Conservation (phyloP, 371 early-diverging fungal genomes). For the Apophysomyces variabilis region DNA sequence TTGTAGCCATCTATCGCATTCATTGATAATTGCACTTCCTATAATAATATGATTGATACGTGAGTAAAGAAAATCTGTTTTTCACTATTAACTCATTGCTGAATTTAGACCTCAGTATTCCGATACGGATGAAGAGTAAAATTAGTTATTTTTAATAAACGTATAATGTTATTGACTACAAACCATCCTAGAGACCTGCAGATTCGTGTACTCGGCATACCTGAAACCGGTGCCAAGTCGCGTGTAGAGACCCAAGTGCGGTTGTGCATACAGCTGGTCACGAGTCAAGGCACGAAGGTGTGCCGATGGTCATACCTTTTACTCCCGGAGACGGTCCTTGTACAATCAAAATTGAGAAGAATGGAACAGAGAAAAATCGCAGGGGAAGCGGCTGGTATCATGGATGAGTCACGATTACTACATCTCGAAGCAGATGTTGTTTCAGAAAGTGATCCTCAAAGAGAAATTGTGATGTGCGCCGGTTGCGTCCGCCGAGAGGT, state of each 20-base stretch:
- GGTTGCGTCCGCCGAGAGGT: constrained; percentile 86
- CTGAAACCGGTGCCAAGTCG: constrained; percentile 81
- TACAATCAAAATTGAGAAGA: constrained; percentile 14
- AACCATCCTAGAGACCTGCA: background rate
- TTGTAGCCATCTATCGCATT: too few species aligned
- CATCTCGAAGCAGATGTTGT: constrained; percentile 78
- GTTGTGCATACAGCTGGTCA: constrained; percentile 78
- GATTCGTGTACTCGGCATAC: constrained; percentile 71
- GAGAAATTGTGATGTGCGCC: constrained; percentile 75
- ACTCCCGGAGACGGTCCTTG: constrained; percentile 78
- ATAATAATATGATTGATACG: too few species aligned
- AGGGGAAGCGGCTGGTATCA: constrained; percentile 15
- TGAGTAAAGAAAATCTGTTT: too few species aligned
- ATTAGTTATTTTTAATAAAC: background rate
- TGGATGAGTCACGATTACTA: constrained; percentile 47
- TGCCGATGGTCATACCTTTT: constrained; percentile 79
- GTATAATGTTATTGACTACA: background rate
- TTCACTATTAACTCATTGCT: too few species aligned
- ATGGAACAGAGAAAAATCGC: constrained; percentile 2
- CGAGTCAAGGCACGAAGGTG: constrained; percentile 68
- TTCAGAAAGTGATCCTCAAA: constrained; percentile 77
- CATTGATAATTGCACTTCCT: too few species aligned
- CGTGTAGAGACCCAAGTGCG: constrained; percentile 94
- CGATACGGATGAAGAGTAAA: background rate
- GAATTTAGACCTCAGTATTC: too few species aligned